Evolutionary conservation across 106 monocot species (phyloP).

Genomic region (Gastrodia elata): DNA sequence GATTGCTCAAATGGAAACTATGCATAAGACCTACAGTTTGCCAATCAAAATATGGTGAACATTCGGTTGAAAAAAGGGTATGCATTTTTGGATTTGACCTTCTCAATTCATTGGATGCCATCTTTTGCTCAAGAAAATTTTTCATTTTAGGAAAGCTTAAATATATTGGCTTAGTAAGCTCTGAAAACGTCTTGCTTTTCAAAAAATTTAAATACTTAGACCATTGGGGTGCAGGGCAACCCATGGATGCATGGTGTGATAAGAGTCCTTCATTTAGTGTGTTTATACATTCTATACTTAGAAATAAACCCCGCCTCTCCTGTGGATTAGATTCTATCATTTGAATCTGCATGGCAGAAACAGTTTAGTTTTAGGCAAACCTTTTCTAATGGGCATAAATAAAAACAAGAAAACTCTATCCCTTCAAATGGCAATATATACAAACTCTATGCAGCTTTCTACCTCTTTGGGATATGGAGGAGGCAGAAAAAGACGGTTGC

Average conservation of each 20-base stretch:
- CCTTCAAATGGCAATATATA: background rate
- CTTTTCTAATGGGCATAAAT: background rate
- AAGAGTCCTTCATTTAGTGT: conserved; percentile 94
- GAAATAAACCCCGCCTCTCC: conserved; percentile 51
- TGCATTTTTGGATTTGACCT: conserved; percentile 69
- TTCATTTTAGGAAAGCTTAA: conserved; percentile 20
- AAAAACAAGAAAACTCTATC: background rate
- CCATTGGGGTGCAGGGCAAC: conserved; percentile 74
- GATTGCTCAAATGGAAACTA: conserved; percentile 70
- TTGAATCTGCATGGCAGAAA: conserved; percentile 48
- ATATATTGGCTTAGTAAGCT: conserved; percentile 76
- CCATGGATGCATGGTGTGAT: conserved; percentile 60
- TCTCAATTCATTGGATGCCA: conserved; percentile 8
- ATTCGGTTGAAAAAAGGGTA: conserved; percentile 93
- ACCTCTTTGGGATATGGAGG: conserved; percentile 97
- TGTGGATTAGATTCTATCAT: conserved; percentile 62
- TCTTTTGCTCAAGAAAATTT: conserved; percentile 8
- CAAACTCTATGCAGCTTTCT: background rate
- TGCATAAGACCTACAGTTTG: conserved; percentile 83
- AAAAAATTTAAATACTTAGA: conserved; percentile 88
- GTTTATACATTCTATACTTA: conserved; percentile 92
- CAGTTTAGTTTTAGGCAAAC: background rate
- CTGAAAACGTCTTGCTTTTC: conserved; percentile 65
- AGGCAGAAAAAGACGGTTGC: conserved; percentile 77
- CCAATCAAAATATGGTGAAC: conserved; percentile 87